phyloP scores from a whole-genome alignment of 116 monocot genomes.

The Trichopus zeylanicus region DNA sequence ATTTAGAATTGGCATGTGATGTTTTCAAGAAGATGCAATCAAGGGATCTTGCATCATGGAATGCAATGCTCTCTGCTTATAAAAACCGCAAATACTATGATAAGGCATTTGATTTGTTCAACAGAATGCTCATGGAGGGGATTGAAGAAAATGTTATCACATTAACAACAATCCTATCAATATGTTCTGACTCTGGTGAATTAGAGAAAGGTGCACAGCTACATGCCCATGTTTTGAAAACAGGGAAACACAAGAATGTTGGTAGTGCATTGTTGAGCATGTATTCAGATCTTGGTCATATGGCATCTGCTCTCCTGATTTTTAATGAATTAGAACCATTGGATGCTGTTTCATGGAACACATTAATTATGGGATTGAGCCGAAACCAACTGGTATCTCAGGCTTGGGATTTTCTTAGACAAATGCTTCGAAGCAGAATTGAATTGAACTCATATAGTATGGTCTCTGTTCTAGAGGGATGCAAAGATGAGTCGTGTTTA shows the following conservation, averaged over 20 bases:
- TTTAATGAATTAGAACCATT: constrained; percentile 11
- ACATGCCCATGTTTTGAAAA: constrained; percentile 26
- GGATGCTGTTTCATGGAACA: constrained; percentile 15
- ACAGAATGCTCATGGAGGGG: constrained; percentile 1
- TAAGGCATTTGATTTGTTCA: constrained; percentile 18
- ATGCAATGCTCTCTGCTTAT: constrained; percentile 20
- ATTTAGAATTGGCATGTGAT: constrained; percentile 1
- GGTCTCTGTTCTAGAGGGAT: constrained; percentile 28
- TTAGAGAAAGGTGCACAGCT: constrained; percentile 15
- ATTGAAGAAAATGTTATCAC: constrained; percentile 9
- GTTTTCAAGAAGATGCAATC: constrained; percentile 12
- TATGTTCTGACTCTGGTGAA: constrained; percentile 7
- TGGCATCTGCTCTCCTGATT: constrained; percentile 6
- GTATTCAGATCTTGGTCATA: constrained; percentile 10
- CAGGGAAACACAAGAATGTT: constrained; percentile 1
- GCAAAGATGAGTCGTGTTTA: constrained; percentile 2
- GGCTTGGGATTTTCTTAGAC: constrained; percentile 13
- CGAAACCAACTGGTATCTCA: background rate
- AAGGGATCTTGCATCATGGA: constrained; percentile 18
- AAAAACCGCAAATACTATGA: constrained; percentile 13
- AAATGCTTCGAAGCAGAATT: constrained; percentile 6
- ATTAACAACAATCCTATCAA: constrained; percentile 8
- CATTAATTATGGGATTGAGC: constrained; percentile 10
- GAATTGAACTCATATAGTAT: constrained; percentile 21
- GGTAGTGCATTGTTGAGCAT: constrained; percentile 15